These are phyloP conservation scores for Xerocomus spinulosus DNA, from an alignment of 768 basidiomycete species.

Conservation along the genomic window DNA sequence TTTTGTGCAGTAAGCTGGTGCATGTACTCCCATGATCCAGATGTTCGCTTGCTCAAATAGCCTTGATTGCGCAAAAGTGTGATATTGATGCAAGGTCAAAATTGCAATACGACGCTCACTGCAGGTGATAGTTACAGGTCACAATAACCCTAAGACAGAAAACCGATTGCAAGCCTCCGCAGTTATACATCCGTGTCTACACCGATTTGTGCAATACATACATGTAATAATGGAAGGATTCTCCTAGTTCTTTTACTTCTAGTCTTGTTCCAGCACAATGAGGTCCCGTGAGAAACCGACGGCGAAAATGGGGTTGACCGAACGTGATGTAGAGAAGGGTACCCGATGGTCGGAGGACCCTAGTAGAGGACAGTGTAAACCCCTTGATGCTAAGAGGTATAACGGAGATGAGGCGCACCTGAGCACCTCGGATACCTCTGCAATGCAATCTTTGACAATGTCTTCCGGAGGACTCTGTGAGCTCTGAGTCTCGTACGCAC, in stretches of 20 bases:
- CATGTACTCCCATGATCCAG: slow-evolving; percentile 99
- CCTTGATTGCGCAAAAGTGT: too few relatives aligned
- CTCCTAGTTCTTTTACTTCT: slow-evolving; percentile 67
- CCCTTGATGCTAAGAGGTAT: background rate
- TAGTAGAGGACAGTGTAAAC: slow-evolving; percentile 21
- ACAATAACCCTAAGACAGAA: too few relatives aligned
- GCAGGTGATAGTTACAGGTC: background rate
- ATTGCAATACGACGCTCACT: too few relatives aligned
- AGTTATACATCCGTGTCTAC: background rate
- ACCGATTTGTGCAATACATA: slow-evolving; percentile 51
- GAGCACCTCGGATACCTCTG: slow-evolving; percentile 72
- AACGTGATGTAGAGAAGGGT: slow-evolving; percentile 79
- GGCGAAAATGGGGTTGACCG: slow-evolving; percentile 85
- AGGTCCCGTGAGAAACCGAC: slow-evolving; percentile 50
- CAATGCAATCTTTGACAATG: slow-evolving; percentile 64
- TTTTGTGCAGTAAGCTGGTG: slow-evolving; percentile 93
- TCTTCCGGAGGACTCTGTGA: slow-evolving; percentile 68
- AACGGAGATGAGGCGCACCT: slow-evolving; percentile 38
- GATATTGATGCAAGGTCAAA: too few relatives aligned
- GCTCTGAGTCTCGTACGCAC: slow-evolving; percentile 1
- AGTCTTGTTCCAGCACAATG: slow-evolving; percentile 50
- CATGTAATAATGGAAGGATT: slow-evolving; percentile 80
- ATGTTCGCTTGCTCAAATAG: slow-evolving; percentile 92
- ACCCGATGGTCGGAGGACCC: slow-evolving; percentile 60
- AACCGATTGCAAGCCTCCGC: background rate